Percentiles rank a stretch among this genome's conserved stretches.
phyloP scores from a whole-genome alignment of 306 rosid species.

The Delonix regia region DNA sequence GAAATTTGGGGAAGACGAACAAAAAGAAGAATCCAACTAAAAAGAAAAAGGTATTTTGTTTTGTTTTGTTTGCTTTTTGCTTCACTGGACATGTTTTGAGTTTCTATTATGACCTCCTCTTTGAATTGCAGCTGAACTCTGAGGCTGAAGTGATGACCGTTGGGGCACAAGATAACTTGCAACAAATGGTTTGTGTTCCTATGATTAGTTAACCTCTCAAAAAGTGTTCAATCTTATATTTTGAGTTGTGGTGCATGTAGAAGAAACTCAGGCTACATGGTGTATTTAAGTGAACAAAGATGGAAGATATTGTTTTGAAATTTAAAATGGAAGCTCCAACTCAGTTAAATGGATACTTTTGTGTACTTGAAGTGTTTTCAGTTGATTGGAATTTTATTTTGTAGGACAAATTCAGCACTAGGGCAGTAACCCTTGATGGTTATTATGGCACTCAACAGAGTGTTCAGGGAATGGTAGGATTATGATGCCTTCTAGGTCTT shows the following conservation, averaged over 20 bases:
- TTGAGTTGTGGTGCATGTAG: not conserved
- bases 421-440: conserved; percentile 84
- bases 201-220: conserved; percentile 22
- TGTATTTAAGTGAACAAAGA: conserved; percentile 4
- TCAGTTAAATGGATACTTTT: conserved; percentile 20
- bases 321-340: conserved; percentile 26
- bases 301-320: conserved; percentile 11
- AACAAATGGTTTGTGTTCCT: conserved; percentile 84
- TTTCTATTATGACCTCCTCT: conserved; percentile 34
- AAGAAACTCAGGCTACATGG: conserved; percentile 16
- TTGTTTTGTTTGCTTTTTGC: not conserved
- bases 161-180: conserved; percentile 88
- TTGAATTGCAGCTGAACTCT: conserved; percentile 65
- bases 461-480: conserved; percentile 88
- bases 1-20: conserved; percentile 70
- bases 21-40: conserved; percentile 89
- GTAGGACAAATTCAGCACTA: conserved; percentile 83
- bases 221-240: conserved; percentile 27
- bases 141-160: conserved; percentile 78
- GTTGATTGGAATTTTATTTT: conserved; percentile 38
- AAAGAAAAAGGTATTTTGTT: conserved; percentile 80
- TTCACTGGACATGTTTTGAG: conserved; percentile 14
- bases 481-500: conserved; percentile 38
- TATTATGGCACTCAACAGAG: conserved; percentile 79
- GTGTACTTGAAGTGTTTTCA: conserved; percentile 34